Base-by-base conservation (phyloP, 495 filamentous ascomycete genomes). In the Penicillium coffeae region DNA sequence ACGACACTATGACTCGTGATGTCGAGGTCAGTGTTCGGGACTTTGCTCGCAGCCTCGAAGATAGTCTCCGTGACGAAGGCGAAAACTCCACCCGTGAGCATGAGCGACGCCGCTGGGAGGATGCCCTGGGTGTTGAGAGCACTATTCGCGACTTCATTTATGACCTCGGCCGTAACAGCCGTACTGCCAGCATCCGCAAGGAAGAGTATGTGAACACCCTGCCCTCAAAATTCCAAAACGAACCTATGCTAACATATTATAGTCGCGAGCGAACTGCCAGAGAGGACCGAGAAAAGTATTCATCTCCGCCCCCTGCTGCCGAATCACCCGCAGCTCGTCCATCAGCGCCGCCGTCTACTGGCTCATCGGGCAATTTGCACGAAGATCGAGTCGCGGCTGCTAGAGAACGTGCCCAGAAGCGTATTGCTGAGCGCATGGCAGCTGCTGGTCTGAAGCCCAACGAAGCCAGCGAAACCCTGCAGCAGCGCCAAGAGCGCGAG, bases 101-200 rank as follows among this genome's bases (percentile, higher is more conserved):
- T 65, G 94, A 99, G 73, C 82, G 76, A 55, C 80, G 93, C 47
- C 83, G 93, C 48, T 99, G 94, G 94, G 91, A 97, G 59, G 94
- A 99, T 72, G 94, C 83, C 30, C 74, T 97, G 30, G 94, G 94
- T 21, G 94, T 99, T 44, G 94, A 99, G 56, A 91, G 97, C 57
- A 88, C 93, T 50, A 87, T 96, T 49, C 87, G 89, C 55, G 93
- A 97, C 56, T 96, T 99, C 69, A 97, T 99, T 59, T 97, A 90
- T 58, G 94, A 96, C 53, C 67, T 99, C 25, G 89, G 96, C 60
- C 82, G 93, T 41, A 86, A 83, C 42, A 89, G 87, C 55, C 79
- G 90, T 48, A 80, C 86, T 47, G 76, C 88, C 20, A 80, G 82
- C 50, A 66, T 94, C 45, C 78, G 90, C 47, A 77, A 82, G 25